Evolutionary conservation across 495 filamentous ascomycete genomes (phyloP).

Genomic region (Hypomontagnella submonticulosa): DNA sequence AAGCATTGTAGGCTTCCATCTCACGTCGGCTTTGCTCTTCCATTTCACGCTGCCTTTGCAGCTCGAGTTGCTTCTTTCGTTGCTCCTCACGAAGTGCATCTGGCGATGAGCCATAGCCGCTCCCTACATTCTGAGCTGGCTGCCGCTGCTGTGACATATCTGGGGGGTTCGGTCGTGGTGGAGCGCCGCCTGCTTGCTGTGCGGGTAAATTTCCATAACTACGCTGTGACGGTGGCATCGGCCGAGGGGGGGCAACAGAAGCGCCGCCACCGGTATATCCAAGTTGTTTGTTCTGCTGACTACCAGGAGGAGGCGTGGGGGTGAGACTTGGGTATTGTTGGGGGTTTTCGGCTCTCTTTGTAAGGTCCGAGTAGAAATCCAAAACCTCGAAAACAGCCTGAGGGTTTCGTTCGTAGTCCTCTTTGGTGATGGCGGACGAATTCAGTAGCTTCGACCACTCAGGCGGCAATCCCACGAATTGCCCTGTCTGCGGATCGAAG

Average conservation of each 20-base stretch:
- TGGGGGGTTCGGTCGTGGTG: conserved; percentile 55
- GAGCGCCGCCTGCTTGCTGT: conserved; percentile 44
- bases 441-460: conserved; percentile 98
- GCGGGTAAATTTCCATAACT: conserved; percentile 53
- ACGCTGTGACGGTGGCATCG: conserved; percentile 69
- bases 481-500: conserved; percentile 92
- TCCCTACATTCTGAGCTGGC: conserved; percentile 59
- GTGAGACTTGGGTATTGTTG: conserved; percentile 77
- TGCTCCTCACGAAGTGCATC: conserved; percentile 66
- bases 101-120: conserved; percentile 63
- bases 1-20: conserved; percentile 86
- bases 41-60: conserved; percentile 68
- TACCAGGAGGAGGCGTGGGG: conserved; percentile 69
- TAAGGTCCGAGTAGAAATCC: conserved; percentile 96
- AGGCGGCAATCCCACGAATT: conserved; percentile 89
- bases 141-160: conserved; percentile 56
- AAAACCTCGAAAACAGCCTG: conserved; percentile 97
- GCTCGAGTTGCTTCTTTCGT: conserved; percentile 53
- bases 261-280: conserved; percentile 69
- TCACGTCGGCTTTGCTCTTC: conserved; percentile 78
- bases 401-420: conserved; percentile 98
- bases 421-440: conserved; percentile 94
- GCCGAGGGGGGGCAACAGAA: conserved; percentile 83
- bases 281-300: conserved; percentile 72
- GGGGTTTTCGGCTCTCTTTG: conserved; percentile 84